These are phyloP conservation scores for Azolla pinnata DNA, from an alignment of 75 land plant genomes.

Conservation along the genomic window DNA sequence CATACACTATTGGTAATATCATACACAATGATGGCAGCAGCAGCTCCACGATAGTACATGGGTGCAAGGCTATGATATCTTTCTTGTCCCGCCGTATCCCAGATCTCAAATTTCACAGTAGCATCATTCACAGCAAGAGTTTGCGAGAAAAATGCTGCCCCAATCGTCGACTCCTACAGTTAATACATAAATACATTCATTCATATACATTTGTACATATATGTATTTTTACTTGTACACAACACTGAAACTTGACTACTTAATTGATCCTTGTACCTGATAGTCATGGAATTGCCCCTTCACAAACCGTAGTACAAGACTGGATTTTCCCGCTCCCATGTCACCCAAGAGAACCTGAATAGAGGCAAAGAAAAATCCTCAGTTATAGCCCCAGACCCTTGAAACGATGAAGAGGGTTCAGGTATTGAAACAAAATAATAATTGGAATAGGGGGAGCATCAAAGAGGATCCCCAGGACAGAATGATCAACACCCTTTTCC, in stretches of 20 bases:
- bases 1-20: conserved; percentile 61
- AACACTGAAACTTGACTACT: not conserved
- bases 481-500: too few relatives aligned
- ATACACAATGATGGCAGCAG: conserved; percentile 83
- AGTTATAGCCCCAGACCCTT: not conserved
- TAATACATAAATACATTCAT: conserved; percentile 6
- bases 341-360: conserved; percentile 71
- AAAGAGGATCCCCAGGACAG: too few relatives aligned
- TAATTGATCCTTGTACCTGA: conserved; percentile 33
- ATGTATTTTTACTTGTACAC: not conserved
- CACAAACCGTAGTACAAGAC: conserved; percentile 85
- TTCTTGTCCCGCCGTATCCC: conserved; percentile 99
- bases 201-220: not conserved
- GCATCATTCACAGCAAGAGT: conserved; percentile 78
- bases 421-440: not conserved
- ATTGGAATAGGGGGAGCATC: too few relatives aligned
- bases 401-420: conserved; percentile 1
- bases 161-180: conserved; percentile 84
- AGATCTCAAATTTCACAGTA: conserved; percentile 89
- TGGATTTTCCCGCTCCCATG: conserved; percentile 81
- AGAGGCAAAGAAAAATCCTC: not conserved
- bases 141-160: conserved; percentile 95
- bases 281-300: conserved; percentile 74
- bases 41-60: conserved; percentile 93
- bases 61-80: conserved; percentile 98